phyloP scores from a whole-genome alignment of 2,329 filamentous ascomycete species.

The Talaromyces sp. region DNA sequence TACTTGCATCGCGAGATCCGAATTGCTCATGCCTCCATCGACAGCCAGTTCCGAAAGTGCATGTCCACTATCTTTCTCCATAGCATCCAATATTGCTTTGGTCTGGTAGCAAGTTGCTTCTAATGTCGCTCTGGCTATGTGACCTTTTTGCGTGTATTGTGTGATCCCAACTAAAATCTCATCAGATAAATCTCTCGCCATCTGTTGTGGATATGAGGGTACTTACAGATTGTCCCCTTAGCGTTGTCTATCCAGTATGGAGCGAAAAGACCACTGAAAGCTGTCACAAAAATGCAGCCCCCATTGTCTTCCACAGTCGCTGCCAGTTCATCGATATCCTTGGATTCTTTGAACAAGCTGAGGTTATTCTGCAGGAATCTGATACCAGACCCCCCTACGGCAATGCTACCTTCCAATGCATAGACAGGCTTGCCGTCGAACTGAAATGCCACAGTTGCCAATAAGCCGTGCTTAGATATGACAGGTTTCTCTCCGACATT shows the following conservation, averaged over 20 bases:
- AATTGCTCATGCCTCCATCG: conserved; percentile 84
- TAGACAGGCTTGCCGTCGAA: conserved; percentile 68
- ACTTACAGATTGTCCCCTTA: conserved; percentile 72
- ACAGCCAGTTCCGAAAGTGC: conserved; percentile 73
- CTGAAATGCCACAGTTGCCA: conserved; percentile 81
- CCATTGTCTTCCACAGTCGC: conserved; percentile 67
- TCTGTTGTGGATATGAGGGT: conserved; percentile 1
- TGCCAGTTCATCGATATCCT: conserved; percentile 60
- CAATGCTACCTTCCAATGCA: conserved; percentile 77
- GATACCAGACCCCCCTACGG: conserved; percentile 73
- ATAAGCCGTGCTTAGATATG: conserved; percentile 72
- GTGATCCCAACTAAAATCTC: conserved; percentile 65
- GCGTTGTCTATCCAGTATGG: conserved; percentile 94
- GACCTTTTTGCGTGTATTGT: conserved; percentile 75
- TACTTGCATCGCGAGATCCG: conserved; percentile 78
- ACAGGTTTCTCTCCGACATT: conserved; percentile 82
- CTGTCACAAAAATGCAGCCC: conserved; percentile 81
- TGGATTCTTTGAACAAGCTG: conserved; percentile 55
- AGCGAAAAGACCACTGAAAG: conserved; percentile 84
- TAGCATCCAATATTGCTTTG: conserved; percentile 85
- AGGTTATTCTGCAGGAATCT: conserved; percentile 67
- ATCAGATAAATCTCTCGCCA: not conserved
- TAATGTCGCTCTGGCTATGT: conserved; percentile 81
- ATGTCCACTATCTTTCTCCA: conserved; percentile 79
- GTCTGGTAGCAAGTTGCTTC: conserved; percentile 92